phyloP scores from a whole-genome alignment of 2,329 filamentous ascomycete species.

The Calonectria pteridis region DNA sequence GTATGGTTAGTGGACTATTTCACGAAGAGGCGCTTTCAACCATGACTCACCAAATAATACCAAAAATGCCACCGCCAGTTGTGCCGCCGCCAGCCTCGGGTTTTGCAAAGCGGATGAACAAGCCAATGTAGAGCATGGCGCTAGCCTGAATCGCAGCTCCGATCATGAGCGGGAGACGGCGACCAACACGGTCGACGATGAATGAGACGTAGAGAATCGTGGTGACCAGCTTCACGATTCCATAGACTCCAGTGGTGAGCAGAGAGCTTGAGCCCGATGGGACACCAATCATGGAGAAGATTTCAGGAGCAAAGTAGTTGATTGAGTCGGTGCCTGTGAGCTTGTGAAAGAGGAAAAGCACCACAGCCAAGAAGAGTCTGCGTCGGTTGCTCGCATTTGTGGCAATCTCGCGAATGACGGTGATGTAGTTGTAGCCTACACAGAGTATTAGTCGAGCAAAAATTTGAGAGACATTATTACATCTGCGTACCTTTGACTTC shows the following conservation, averaged over 20 bases:
- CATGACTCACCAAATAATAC: not conserved
- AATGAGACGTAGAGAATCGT: conserved; percentile 47
- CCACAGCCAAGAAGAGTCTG: conserved; percentile 42
- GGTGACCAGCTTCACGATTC: conserved; percentile 40
- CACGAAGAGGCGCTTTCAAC: not conserved
- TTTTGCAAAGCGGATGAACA: conserved; percentile 39
- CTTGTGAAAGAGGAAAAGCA: conserved; percentile 36
- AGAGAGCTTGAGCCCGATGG: conserved; percentile 33
- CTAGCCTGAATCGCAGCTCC: conserved; percentile 41
- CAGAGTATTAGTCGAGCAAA: not conserved
- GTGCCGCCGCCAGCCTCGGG: conserved; percentile 28
- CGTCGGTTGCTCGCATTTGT: conserved; percentile 38
- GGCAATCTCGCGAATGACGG: conserved; percentile 34
- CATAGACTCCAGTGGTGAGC: conserved; percentile 42
- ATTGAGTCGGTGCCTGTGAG: conserved; percentile 35
- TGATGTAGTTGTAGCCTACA: conserved; percentile 24
- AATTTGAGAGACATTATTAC: not conserved
- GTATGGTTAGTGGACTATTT: not conserved
- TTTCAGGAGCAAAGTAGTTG: conserved; percentile 38
- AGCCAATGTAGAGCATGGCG: conserved; percentile 46
- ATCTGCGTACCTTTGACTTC: conserved; percentile 3
- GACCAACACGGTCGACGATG: conserved; percentile 48
- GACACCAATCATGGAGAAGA: conserved; percentile 39
- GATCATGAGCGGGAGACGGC: conserved; percentile 43
- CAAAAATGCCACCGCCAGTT: conserved; percentile 14